Conservation (phyloP, 2,329 filamentous ascomycete genomes). For the Arachnomyces sp. region DNA sequence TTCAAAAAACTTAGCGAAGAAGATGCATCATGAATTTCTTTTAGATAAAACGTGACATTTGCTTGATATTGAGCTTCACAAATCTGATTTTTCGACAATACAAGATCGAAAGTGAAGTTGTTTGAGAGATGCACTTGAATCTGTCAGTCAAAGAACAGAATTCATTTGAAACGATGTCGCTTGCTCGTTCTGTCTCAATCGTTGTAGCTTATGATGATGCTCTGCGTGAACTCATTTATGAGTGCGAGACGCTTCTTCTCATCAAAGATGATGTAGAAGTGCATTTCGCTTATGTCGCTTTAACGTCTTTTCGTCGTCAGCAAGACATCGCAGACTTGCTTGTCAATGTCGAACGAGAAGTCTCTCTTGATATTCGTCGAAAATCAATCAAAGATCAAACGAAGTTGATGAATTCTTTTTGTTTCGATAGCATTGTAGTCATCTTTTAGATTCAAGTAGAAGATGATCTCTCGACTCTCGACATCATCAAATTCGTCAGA, state of each 20-base stretch:
- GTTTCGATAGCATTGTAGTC: background rate
- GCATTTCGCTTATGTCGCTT: background rate
- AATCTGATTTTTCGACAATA: background rate
- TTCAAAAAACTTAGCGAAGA: background rate
- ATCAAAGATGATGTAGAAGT: slow-evolving; percentile 3
- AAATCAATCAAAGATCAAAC: background rate
- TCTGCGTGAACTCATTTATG: background rate
- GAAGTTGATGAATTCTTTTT: background rate
- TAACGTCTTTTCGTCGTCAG: background rate
- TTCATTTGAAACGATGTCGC: too few species aligned
- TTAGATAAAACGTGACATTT: background rate
- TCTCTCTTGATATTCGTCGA: slow-evolving; percentile 1
- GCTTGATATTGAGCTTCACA: background rate
- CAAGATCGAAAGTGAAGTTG: background rate
- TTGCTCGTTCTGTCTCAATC: background rate
- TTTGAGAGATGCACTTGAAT: background rate
- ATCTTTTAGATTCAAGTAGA: background rate
- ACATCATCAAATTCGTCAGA: background rate
- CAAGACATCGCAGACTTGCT: slow-evolving; percentile 4
- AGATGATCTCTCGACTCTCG: background rate
- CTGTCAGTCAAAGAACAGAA: too few species aligned
- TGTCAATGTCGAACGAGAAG: slow-evolving; percentile 6
- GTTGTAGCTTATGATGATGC: background rate
- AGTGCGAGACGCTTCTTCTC: background rate
- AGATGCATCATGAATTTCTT: background rate